phyloP scores from a whole-genome alignment of 805 yeast genomes.

The Ogataea methanolica region DNA sequence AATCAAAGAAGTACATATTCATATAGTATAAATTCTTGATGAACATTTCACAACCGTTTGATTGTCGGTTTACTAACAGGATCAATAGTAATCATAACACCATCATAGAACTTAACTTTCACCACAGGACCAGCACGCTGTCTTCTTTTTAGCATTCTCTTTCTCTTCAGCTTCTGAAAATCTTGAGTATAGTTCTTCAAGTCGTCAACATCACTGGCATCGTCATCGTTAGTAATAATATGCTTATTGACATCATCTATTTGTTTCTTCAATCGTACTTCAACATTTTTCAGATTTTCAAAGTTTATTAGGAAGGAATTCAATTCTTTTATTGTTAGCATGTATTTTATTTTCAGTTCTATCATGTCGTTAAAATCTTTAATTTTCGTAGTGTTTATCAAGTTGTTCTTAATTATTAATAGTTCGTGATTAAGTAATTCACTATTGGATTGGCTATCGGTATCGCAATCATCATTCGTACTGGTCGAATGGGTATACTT shows the following conservation, averaged over 20 bases:
- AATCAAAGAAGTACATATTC: background rate
- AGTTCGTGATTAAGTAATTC: slow-evolving; percentile 34
- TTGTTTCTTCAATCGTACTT: slow-evolving; percentile 26
- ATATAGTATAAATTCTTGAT: background rate
- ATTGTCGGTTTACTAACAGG: slow-evolving; percentile 30
- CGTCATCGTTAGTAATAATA: slow-evolving; percentile 6
- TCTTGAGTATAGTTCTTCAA: slow-evolving; percentile 11
- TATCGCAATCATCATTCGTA: too few relatives aligned
- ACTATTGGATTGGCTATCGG: background rate
- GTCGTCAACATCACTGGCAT: slow-evolving; percentile 26
- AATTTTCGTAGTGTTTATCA: slow-evolving; percentile 33
- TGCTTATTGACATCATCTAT: slow-evolving; percentile 16
- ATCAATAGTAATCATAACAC: slow-evolving; percentile 35
- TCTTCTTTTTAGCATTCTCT: slow-evolving; percentile 16
- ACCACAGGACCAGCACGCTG: slow-evolving; percentile 33
- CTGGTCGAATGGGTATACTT: too few relatives aligned
- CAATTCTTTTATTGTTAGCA: slow-evolving; percentile 47
- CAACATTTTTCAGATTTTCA: slow-evolving; percentile 34
- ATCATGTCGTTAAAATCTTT: slow-evolving; percentile 40
- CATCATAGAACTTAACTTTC: slow-evolving; percentile 34
- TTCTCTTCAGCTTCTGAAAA: slow-evolving; percentile 6
- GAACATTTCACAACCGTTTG: background rate
- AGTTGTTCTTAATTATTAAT: slow-evolving; percentile 29
- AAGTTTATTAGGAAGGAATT: slow-evolving; percentile 33
- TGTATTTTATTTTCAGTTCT: slow-evolving; percentile 50